Base-by-base conservation (phyloP, 1,139 yeast species). In the Candida tropicalis region DNA sequence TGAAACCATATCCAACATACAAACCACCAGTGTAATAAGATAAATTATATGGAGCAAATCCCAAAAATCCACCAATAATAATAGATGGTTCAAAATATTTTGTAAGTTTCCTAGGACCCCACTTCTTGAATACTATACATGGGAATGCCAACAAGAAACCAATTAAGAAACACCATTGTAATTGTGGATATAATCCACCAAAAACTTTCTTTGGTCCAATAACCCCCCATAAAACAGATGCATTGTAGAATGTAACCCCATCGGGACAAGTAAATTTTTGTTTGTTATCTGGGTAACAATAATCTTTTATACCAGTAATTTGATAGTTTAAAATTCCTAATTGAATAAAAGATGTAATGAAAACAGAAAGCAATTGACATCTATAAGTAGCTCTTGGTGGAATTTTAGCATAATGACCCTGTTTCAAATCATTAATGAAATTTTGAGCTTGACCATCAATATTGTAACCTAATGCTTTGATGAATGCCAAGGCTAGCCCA, bases 191-290 rank as follows among this genome's bases (percentile, higher is more conserved):
- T 25, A 75, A 54, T 1, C 70, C 71, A 44, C 34, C 59, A 53
- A 82, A 81, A 6, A 81, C 76, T 40, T 75, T 70, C 55, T 73
- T 70, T 23, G 89, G 88, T 5, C 88, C 88, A 55, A 83, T 77
- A 28, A 77, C 82, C 50, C 87, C 87, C 87, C 87, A 82, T 28
- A 80, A 65, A 17, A 82, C 70, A 1, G 83, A 73, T 3, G 87
- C 80, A 40, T 68, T 68, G 61, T 71, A 82, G 59, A 67, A 79
- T 0, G 79, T 74, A 32, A 62, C 65, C n/a, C 73, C 64, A 35
- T 57, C 63, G 22, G 80, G 82, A 56, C 86, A 81, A 4, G 78
- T 64, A 55, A 77, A 79, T 34, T 66, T 66, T 35, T 72, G 68
- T 7, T 53, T 42, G 44, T 78, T 79, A 25, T 56, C 53, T 12